Evolutionary conservation across 73 alveolate species (phyloP).

Genomic region (Tetrahymena malaccensis): DNA sequence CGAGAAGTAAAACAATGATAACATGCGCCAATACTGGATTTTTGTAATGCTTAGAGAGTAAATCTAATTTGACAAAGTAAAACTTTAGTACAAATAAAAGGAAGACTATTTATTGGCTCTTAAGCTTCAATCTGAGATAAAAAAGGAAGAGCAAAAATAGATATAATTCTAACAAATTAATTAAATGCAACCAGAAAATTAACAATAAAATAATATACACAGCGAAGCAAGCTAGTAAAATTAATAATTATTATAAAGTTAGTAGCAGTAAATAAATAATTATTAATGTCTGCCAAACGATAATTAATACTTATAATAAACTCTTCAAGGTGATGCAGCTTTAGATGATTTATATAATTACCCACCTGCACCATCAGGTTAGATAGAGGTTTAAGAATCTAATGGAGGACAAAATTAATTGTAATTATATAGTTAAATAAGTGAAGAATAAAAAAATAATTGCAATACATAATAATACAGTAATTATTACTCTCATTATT

Average conservation of each 20-base stretch:
- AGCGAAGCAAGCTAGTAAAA: background rate
- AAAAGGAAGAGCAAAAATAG: background rate
- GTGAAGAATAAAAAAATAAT: background rate
- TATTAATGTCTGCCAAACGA: background rate
- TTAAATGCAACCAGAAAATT: background rate
- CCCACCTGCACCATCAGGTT: background rate
- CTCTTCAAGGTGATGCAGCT: background rate
- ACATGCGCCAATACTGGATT: background rate
- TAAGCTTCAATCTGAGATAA: background rate
- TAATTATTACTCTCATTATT: background rate
- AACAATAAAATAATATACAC: background rate
- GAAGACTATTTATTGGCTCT: background rate
- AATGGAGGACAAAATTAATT: background rate
- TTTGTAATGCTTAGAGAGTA: background rate
- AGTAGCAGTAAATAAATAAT: background rate
- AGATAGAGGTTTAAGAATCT: background rate
- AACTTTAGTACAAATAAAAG: background rate
- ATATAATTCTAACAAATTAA: too few relatives aligned
- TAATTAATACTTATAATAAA: too few relatives aligned
- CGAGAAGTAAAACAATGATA: background rate
- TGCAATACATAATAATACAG: background rate
- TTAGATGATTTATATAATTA: too few relatives aligned
- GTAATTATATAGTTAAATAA: background rate
- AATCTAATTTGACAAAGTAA: background rate
- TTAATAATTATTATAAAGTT: too few relatives aligned